Evolutionary conservation across 2,329 filamentous ascomycete genomes (phyloP).

Genomic region (Ophiostoma australiae): DNA sequence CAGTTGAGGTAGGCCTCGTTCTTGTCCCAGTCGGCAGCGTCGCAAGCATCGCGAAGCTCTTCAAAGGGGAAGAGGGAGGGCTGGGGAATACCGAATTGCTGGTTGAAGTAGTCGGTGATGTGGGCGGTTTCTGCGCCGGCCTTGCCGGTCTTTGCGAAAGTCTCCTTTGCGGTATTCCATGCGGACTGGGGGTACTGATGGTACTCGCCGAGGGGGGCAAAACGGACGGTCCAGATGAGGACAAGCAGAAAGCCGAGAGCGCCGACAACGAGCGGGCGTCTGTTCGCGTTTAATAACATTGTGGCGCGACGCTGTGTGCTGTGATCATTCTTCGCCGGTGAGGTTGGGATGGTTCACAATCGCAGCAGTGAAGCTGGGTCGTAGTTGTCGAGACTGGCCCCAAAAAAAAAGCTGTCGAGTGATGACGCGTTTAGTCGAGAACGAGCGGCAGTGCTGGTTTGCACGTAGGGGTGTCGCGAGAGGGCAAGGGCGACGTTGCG

Average conservation of each 20-base stretch:
- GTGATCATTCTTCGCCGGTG: slow-evolving; percentile 9
- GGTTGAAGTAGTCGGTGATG: slow-evolving; percentile 31
- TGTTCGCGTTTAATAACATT: slow-evolving; percentile 22
- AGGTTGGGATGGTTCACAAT: background rate
- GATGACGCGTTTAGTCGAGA: slow-evolving; percentile 7
- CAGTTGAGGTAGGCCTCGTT: slow-evolving; percentile 35
- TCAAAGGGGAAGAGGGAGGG: slow-evolving; percentile 29
- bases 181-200: slow-evolving; percentile 24
- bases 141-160: slow-evolving; percentile 9
- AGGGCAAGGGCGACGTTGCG: background rate
- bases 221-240: slow-evolving; percentile 26
- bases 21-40: slow-evolving; percentile 29
- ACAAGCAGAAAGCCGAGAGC: slow-evolving; percentile 20
- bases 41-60: slow-evolving; percentile 30
- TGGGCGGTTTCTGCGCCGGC: background rate
- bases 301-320: background rate
- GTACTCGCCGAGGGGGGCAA: slow-evolving; percentile 21
- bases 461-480: background rate
- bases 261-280: slow-evolving; percentile 24
- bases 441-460: slow-evolving; percentile 5
- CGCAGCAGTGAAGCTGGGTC: background rate
- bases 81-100: slow-evolving; percentile 31
- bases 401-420: background rate
- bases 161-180: slow-evolving; percentile 27
- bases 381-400: background rate